These are phyloP conservation scores for Capsicum rhomboideum DNA, from an alignment of 257 asterid species.

Conservation along the genomic window DNA sequence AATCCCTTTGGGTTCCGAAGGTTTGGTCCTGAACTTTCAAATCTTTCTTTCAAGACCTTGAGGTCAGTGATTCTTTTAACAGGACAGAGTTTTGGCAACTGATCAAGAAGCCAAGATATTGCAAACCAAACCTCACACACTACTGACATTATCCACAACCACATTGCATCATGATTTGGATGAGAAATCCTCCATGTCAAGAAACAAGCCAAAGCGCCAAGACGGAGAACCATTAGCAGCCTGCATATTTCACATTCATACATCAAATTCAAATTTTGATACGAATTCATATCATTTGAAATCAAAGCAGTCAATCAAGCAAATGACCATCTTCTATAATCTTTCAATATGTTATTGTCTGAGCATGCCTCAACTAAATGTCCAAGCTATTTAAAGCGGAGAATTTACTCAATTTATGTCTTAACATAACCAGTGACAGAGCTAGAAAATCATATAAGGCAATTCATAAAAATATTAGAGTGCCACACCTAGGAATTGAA, in stretches of 20 bases:
- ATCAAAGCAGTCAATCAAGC: not conserved
- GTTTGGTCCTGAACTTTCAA: conserved; percentile 65
- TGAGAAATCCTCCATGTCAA: conserved; percentile 76
- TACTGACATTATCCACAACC: conserved; percentile 92
- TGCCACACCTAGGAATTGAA: not conserved
- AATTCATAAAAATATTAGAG: not conserved
- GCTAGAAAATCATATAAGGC: not conserved
- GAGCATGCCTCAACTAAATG: not conserved
- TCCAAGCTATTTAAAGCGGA: not conserved
- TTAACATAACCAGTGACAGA: not conserved
- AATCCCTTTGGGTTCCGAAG: conserved; percentile 70
- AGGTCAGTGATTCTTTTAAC: conserved; percentile 76
- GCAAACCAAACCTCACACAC: conserved; percentile 94
- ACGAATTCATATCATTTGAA: not conserved
- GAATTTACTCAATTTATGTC: not conserved
- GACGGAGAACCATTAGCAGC: conserved; percentile 67
- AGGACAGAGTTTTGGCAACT: conserved; percentile 81
- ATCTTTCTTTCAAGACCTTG: conserved; percentile 59
- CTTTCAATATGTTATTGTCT: not conserved
- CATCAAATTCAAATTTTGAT: not conserved
- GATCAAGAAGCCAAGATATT: conserved; percentile 86
- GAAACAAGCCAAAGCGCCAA: conserved; percentile 66
- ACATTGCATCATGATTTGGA: conserved; percentile 81
- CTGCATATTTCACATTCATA: conserved; percentile 21
- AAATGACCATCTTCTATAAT: not conserved